These are phyloP conservation scores for Rauvolfia tetraphylla DNA, from an alignment of 257 asterid genomes.

Conservation along the genomic window DNA sequence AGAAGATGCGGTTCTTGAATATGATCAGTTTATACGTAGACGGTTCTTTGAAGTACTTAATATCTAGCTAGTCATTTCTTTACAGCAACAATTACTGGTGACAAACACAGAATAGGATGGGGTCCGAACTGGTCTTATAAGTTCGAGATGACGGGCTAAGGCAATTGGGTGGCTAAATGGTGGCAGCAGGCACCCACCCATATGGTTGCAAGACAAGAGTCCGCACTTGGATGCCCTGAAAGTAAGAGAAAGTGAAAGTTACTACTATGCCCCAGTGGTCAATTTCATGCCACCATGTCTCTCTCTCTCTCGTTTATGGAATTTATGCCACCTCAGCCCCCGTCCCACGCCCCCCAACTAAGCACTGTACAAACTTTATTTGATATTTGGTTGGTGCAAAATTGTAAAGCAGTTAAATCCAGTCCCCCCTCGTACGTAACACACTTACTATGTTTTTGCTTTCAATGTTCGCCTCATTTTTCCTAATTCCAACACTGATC, in stretches of 20 bases:
- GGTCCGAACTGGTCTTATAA: not conserved
- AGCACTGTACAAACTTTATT: not conserved
- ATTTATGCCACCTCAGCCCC: not conserved
- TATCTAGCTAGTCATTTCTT: too few relatives aligned
- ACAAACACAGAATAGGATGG: not conserved
- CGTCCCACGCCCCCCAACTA: not conserved
- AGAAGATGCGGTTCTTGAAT: not conserved
- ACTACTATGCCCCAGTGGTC: slow-evolving; percentile 11
- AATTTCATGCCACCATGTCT: slow-evolving; percentile 15
- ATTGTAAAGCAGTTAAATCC: slow-evolving; percentile 15
- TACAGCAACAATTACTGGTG: too few relatives aligned
- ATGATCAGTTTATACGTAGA: not conserved
- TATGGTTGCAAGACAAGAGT: too few relatives aligned
- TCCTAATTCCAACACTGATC: not conserved
- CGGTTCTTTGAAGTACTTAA: too few relatives aligned
- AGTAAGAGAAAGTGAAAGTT: not conserved
- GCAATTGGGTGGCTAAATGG: slow-evolving; percentile 25
- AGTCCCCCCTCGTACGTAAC: slow-evolving; percentile 16
- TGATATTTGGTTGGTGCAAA: slow-evolving; percentile 11
- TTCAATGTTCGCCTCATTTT: not conserved
- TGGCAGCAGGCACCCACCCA: slow-evolving; percentile 13
- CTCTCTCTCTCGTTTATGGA: not conserved
- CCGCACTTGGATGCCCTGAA: not conserved
- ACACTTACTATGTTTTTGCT: not conserved
- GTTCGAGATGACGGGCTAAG: slow-evolving; percentile 23